Percentiles rank a stretch among this genome's conserved stretches.
These are phyloP conservation scores for Phoma herbarum DNA, from an alignment of 2,329 filamentous ascomycete species.

Conservation along the genomic window DNA sequence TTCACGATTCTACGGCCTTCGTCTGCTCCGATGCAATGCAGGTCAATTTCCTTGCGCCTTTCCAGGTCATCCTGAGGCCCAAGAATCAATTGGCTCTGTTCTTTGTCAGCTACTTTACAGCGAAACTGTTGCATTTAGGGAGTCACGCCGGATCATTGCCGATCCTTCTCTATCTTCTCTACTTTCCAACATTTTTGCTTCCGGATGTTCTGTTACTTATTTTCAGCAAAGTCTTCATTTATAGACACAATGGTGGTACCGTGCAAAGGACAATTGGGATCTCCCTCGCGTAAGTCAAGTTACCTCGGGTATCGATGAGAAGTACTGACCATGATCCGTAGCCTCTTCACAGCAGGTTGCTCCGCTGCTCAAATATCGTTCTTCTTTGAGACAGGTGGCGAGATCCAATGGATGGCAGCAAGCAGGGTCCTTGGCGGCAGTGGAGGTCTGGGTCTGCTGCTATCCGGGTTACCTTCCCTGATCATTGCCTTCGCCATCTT, in stretches of 20 bases:
- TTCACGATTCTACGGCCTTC: constrained; percentile 20
- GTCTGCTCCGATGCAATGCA: constrained; percentile 22
- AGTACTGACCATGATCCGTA: constrained; percentile 5
- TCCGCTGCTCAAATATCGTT: constrained; percentile 29
- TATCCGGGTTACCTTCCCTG: constrained; percentile 26
- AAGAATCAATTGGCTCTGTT: constrained; percentile 28
- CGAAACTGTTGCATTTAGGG: constrained; percentile 29
- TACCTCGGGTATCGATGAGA: neutral
- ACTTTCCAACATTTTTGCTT: constrained; percentile 28
- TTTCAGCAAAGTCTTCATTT: constrained; percentile 26
- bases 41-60: constrained; percentile 27
- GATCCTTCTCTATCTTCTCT: constrained; percentile 29
- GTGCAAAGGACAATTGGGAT: constrained; percentile 15
- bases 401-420: constrained; percentile 33
- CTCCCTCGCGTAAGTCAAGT: constrained; percentile 23
- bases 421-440: constrained; percentile 27
- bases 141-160: constrained; percentile 27
- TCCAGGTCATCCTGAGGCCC: constrained; percentile 25
- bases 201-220: constrained; percentile 28
- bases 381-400: constrained; percentile 27
- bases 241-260: constrained; percentile 21
- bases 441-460: constrained; percentile 25
- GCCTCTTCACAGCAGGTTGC: constrained; percentile 25
- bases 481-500: constrained; percentile 19
- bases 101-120: constrained; percentile 28